Evolutionary conservation across 495 filamentous ascomycete genomes (phyloP).

Genomic region (Amniculicola lignicola): DNA sequence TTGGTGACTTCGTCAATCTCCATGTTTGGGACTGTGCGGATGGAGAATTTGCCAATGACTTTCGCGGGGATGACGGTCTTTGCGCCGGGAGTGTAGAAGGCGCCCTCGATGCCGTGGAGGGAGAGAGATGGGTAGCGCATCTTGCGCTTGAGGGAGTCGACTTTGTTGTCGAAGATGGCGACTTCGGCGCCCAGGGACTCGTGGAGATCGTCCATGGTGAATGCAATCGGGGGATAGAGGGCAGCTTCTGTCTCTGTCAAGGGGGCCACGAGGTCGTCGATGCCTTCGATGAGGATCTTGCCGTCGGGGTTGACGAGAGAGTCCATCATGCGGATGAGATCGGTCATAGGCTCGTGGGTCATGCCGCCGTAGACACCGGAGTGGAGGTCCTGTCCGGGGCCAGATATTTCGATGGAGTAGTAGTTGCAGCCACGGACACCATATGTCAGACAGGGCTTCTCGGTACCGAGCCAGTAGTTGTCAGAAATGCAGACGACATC

Average conservation of each 20-base stretch:
- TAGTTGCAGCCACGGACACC: constrained; percentile 97
- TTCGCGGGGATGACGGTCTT: constrained; percentile 99
- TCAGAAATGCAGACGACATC: constrained; percentile 98
- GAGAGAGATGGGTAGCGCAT: constrained; percentile 94
- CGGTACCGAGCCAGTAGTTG: constrained; percentile 99
- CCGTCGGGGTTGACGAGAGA: constrained; percentile 84
- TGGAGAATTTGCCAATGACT: constrained; percentile 96
- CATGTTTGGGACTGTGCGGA: constrained; percentile 97
- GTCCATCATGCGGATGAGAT: constrained; percentile 75
- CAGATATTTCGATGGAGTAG: constrained; percentile 82
- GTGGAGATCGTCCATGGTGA: constrained; percentile 92
- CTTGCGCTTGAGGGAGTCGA: constrained; percentile 82
- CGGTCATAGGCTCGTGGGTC: constrained; percentile 97
- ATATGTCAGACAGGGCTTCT: constrained; percentile 97
- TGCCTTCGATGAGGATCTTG: constrained; percentile 83
- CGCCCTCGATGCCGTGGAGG: constrained; percentile 94
- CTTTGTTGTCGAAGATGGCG: constrained; percentile 78
- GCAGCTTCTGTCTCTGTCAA: constrained; percentile 79
- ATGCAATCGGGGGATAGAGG: constrained; percentile 81
- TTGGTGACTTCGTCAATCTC: constrained; percentile 82
- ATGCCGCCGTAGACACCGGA: constrained; percentile 95
- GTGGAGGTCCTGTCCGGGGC: constrained; percentile 91
- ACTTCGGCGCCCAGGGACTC: constrained; percentile 85
- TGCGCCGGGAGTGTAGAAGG: constrained; percentile 87
- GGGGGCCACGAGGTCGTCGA: constrained; percentile 87